phyloP scores from a whole-genome alignment of 495 filamentous ascomycete genomes.

The Penicillium antarcticum region DNA sequence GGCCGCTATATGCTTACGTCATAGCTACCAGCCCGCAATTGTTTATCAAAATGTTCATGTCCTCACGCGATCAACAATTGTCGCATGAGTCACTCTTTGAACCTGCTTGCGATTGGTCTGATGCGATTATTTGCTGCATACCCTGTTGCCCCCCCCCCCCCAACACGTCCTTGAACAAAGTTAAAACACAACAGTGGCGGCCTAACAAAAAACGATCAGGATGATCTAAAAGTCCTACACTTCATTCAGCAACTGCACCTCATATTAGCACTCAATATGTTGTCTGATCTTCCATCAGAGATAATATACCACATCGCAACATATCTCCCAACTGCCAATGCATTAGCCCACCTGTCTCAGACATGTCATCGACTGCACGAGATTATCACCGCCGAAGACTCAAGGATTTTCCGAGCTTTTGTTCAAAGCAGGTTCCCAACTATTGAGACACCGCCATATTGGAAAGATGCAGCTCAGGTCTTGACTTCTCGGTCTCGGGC shows the following conservation, averaged over 20 bases:
- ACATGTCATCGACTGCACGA: constrained; percentile 49
- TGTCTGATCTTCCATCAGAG: constrained; percentile 58
- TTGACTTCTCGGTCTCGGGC: constrained; percentile 58
- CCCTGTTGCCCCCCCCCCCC: no score
- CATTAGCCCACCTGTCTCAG: constrained; percentile 43
- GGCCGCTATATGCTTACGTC: background rate
- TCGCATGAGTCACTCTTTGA: no score
- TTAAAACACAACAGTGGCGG: no score
- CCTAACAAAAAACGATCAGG: background rate
- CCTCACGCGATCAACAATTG: no score
- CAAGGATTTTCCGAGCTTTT: constrained; percentile 50
- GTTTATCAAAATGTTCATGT: background rate
- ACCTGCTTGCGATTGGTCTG: no score
- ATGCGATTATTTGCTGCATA: no score
- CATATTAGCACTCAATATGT: constrained; percentile 19
- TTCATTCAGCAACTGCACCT: no score
- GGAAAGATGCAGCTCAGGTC: constrained; percentile 52
- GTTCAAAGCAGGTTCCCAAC: constrained; percentile 51
- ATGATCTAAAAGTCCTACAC: background rate
- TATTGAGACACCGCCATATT: constrained; percentile 38
- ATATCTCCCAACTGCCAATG: constrained; percentile 51
- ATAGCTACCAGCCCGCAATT: background rate
- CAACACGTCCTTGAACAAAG: no score
- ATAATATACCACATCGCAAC: constrained; percentile 54
- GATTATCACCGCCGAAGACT: constrained; percentile 53